Evolutionary conservation across 495 filamentous ascomycete species (phyloP).

Genomic region (Bacidia gigantensis): DNA sequence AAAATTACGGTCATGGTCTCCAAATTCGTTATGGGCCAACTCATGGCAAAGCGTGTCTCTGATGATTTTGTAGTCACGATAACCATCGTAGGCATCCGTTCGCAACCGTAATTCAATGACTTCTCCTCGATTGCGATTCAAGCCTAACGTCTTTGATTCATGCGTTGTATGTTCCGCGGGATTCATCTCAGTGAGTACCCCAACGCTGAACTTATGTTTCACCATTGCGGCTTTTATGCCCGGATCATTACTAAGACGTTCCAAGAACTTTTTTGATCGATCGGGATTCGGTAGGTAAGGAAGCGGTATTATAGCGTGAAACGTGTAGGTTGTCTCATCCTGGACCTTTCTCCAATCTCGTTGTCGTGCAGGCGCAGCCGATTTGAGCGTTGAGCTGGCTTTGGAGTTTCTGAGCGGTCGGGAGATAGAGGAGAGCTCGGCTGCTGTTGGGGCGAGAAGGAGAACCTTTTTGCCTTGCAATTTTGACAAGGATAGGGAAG

Average conservation of each 20-base stretch:
- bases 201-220: slow-evolving; percentile 73
- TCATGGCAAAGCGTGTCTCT: slow-evolving; percentile 90
- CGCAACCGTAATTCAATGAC: slow-evolving; percentile 82
- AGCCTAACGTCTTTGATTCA: slow-evolving; percentile 66
- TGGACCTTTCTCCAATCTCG: slow-evolving; percentile 33
- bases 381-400: slow-evolving; percentile 29
- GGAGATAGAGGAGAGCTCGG: slow-evolving; percentile 36
- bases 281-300: slow-evolving; percentile 62
- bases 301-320: slow-evolving; percentile 63
- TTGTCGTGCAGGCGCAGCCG: slow-evolving; percentile 23
- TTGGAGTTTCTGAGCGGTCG: slow-evolving; percentile 27
- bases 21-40: slow-evolving; percentile 79
- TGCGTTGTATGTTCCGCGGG: slow-evolving; percentile 68
- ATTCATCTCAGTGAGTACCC: slow-evolving; percentile 88
- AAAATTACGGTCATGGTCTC: slow-evolving; percentile 71
- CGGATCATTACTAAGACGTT: slow-evolving; percentile 64
- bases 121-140: slow-evolving; percentile 80
- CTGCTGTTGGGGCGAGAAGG: slow-evolving; percentile 45
- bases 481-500: slow-evolving; percentile 36
- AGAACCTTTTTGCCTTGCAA: slow-evolving; percentile 44
- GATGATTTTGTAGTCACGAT: slow-evolving; percentile 79
- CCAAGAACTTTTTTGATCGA: slow-evolving; percentile 55
- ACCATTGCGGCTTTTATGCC: slow-evolving; percentile 76
- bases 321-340: slow-evolving; percentile 58
- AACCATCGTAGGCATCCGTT: slow-evolving; percentile 90